Conservation (phyloP, 768 basidiomycete species). For the Lactarius tabidus region DNA sequence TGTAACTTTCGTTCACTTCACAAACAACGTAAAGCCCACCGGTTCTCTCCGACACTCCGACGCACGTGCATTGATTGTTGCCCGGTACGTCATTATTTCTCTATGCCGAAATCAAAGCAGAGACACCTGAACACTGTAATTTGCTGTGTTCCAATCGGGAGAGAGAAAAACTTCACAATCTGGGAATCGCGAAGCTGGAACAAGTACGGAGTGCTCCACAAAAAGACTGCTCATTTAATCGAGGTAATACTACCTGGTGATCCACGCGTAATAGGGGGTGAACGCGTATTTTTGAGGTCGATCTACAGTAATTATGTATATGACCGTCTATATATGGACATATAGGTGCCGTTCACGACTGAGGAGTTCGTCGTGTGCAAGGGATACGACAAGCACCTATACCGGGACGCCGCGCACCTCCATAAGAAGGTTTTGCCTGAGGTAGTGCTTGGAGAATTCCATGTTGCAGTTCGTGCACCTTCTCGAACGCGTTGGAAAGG, state of each 20-base stretch:
- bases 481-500: neutral
- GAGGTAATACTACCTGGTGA: neutral
- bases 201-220: too few relatives aligned
- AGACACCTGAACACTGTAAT: too few relatives aligned
- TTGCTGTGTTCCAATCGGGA: neutral
- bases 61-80: too few relatives aligned
- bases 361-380: neutral
- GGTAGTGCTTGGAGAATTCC: constrained; percentile 41
- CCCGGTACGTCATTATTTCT: too few relatives aligned
- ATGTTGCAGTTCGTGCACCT: constrained; percentile 40
- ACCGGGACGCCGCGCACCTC: constrained; percentile 38
- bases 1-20: neutral
- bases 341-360: neutral
- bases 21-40: neutral
- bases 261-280: neutral
- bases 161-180: neutral
- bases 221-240: neutral
- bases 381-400: constrained; percentile 23
- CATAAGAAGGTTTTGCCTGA: constrained; percentile 40
- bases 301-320: neutral
- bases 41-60: neutral
- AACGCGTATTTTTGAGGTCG: neutral
- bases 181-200: too few relatives aligned
- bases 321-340: neutral
- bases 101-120: too few relatives aligned